Conservation (phyloP, 148 eudicot genomes). For the Fallopia convolvulus region DNA sequence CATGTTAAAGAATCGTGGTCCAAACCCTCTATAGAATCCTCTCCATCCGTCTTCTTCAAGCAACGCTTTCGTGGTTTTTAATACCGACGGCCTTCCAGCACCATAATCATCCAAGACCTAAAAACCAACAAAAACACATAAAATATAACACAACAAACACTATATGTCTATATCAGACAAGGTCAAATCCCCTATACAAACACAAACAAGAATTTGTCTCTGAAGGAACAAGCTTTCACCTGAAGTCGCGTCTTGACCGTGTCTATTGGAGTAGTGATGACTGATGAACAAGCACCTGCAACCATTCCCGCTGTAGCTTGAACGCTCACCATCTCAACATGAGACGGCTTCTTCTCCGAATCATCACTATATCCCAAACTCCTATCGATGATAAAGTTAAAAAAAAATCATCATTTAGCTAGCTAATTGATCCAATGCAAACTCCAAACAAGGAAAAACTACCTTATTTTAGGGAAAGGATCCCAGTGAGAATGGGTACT, state of each 20-base stretch:
- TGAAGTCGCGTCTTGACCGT: slow-evolving; percentile 78
- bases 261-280: slow-evolving; percentile 70
- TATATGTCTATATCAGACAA: background rate
- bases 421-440: background rate
- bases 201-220: background rate
- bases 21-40: slow-evolving; percentile 78
- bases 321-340: slow-evolving; percentile 51
- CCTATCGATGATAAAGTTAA: slow-evolving; percentile 22
- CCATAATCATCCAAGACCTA: slow-evolving; percentile 64
- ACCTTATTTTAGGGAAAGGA: too few species aligned
- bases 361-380: slow-evolving; percentile 47
- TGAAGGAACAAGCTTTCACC: slow-evolving; percentile 20
- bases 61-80: slow-evolving; percentile 47
- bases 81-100: slow-evolving; percentile 59
- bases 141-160: background rate
- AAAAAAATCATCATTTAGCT: background rate
- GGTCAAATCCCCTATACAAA: background rate
- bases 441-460: too few species aligned
- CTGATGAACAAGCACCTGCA: slow-evolving; percentile 73
- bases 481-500: too few species aligned
- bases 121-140: background rate
- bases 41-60: slow-evolving; percentile 66
- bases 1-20: slow-evolving; percentile 74
- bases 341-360: slow-evolving; percentile 47
- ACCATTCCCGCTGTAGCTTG: slow-evolving; percentile 68